These are phyloP conservation scores for Chaetomidium leptoderma DNA, from an alignment of 495 filamentous ascomycete species.

Conservation along the genomic window DNA sequence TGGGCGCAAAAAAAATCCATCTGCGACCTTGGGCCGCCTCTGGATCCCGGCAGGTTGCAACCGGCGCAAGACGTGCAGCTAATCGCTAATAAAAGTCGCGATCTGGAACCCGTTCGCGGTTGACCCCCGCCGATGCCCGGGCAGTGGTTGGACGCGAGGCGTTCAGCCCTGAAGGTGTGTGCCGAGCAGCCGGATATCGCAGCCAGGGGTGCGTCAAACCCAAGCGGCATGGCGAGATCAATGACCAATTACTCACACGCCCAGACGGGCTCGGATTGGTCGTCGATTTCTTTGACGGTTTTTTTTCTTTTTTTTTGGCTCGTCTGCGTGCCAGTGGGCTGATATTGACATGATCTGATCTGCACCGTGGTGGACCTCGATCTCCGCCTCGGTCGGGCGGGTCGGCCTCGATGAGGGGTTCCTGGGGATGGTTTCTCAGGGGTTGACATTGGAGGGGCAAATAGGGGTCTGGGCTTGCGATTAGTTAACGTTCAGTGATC, in stretches of 20 bases:
- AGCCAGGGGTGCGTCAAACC: background rate
- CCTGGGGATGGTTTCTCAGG: background rate
- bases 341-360: conserved; percentile 3
- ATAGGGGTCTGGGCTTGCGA: background rate
- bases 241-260: background rate
- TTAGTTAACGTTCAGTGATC: background rate
- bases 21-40: background rate
- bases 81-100: background rate
- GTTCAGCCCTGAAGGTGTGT: conserved; percentile 9
- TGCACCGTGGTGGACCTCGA: background rate
- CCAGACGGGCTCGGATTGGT: background rate
- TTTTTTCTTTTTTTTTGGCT: background rate
- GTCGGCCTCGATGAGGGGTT: too few species aligned
- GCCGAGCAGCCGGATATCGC: conserved; percentile 13
- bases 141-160: background rate
- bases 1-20: conserved; percentile 3
- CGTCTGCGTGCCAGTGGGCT: background rate
- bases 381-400: too few species aligned
- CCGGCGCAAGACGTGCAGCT: conserved; percentile 4
- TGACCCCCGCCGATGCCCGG: background rate
- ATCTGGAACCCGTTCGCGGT: conserved; percentile 8
- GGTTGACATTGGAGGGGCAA: background rate
- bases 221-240: background rate
- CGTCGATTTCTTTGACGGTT: background rate
- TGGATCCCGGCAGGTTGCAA: conserved; percentile 11